Conservation (phyloP, 495 filamentous ascomycete species). For the Glarea lozoyensis region DNA sequence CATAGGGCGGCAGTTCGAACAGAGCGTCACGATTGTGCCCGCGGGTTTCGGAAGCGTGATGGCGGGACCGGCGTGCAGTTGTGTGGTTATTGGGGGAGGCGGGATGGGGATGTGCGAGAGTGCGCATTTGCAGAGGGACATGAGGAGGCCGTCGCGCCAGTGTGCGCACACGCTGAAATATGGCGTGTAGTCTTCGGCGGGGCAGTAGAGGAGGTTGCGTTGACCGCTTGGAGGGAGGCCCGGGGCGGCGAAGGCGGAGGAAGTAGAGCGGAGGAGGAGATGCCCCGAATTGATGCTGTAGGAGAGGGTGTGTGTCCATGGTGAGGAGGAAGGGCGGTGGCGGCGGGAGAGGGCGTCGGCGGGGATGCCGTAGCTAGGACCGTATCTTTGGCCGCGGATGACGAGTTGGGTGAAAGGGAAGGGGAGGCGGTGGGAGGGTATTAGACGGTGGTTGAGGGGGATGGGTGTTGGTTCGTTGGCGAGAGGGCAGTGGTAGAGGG, state of each 20-base stretch:
- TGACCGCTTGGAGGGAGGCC: constrained; percentile 33
- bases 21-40: constrained; percentile 37
- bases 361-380: constrained; percentile 35
- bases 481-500: constrained; percentile 41
- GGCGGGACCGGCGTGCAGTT: constrained; percentile 18
- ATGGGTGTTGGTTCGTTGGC: constrained; percentile 26
- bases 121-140: constrained; percentile 49
- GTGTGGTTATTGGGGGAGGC: constrained; percentile 27
- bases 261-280: constrained; percentile 44
- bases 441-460: constrained; percentile 37
- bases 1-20: constrained; percentile 45
- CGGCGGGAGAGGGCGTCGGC: constrained; percentile 33
- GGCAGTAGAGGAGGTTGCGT: constrained; percentile 46
- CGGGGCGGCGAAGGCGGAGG: constrained; percentile 33
- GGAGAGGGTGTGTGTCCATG: constrained; percentile 40
- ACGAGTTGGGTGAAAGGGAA: constrained; percentile 47
- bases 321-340: constrained; percentile 33
- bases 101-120: constrained; percentile 44
- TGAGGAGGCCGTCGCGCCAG: constrained; percentile 50
- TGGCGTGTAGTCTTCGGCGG: constrained; percentile 48
- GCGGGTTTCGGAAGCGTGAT: constrained; percentile 23
- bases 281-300: constrained; percentile 41
- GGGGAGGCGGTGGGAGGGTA: constrained; percentile 39
- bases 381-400: constrained; percentile 32
- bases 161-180: constrained; percentile 51